Evolutionary conservation across 2,329 filamentous ascomycete genomes (phyloP).

Genomic region (Colletotrichum lindemuthianum): DNA sequence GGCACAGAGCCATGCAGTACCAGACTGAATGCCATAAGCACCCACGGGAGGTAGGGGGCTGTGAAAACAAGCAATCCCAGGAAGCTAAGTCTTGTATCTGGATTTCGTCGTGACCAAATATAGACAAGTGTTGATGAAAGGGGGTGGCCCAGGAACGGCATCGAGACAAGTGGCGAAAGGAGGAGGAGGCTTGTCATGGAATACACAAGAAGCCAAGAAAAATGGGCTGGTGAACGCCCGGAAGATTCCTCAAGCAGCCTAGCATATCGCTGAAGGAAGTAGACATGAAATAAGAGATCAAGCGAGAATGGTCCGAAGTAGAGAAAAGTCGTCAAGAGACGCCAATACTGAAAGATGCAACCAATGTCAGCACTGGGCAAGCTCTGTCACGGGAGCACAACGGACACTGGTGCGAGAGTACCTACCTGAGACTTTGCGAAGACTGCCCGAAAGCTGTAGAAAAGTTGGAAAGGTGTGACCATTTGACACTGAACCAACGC

Average conservation of each 20-base stretch:
- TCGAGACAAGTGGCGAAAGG: slow-evolving; percentile 86
- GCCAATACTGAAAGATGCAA: slow-evolving; percentile 79
- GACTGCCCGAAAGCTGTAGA: slow-evolving; percentile 94
- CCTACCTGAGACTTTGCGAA: slow-evolving; percentile 90
- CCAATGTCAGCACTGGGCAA: background rate
- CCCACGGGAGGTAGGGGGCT: slow-evolving; percentile 95
- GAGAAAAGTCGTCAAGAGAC: slow-evolving; percentile 93
- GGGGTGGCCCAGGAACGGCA: slow-evolving; percentile 94
- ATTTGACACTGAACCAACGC: slow-evolving; percentile 93
- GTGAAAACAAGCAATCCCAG: slow-evolving; percentile 90
- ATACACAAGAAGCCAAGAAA: slow-evolving; percentile 93
- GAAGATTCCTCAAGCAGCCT: slow-evolving; percentile 94
- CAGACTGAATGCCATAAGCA: slow-evolving; percentile 90
- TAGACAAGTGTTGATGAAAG: slow-evolving; percentile 95
- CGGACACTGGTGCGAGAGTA: slow-evolving; percentile 6
- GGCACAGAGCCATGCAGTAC: slow-evolving; percentile 90
- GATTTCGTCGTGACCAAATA: slow-evolving; percentile 96
- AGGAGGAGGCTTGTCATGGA: slow-evolving; percentile 81
- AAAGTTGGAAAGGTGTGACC: slow-evolving; percentile 92
- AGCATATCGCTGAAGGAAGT: slow-evolving; percentile 97
- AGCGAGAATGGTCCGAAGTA: slow-evolving; percentile 96
- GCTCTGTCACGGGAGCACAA: background rate
- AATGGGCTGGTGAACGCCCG: slow-evolving; percentile 90
- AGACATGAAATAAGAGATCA: slow-evolving; percentile 96
- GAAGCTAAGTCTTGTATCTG: slow-evolving; percentile 89